Evolutionary conservation across 78 protist genomes (phyloP).

Genomic region (Guillardia theta): DNA sequence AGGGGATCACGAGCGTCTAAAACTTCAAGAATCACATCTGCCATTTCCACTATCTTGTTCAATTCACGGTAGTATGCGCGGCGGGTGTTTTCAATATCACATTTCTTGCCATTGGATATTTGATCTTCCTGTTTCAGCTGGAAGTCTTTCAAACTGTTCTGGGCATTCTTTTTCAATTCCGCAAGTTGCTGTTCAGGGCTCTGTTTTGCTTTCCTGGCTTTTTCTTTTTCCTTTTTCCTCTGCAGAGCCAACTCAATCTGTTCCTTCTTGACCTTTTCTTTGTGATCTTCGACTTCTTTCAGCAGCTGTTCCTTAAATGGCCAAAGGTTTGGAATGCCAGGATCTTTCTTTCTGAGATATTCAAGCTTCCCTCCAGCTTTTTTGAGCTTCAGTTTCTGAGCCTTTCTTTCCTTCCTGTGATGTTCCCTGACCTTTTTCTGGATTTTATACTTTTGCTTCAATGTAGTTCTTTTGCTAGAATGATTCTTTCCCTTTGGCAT

Average conservation of each 20-base stretch:
- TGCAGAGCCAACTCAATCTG: background rate
- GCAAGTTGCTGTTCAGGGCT: background rate
- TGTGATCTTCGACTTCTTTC: conserved; percentile 52
- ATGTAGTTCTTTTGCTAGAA: conserved; percentile 42
- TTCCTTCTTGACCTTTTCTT: conserved; percentile 18
- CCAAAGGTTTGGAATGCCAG: conserved; percentile 88
- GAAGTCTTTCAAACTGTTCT: conserved; percentile 50
- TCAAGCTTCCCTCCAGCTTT: background rate
- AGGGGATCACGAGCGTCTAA: conserved; percentile 99
- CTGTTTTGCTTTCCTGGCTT: background rate
- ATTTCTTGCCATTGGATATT: background rate
- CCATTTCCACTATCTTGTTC: conserved; percentile 77
- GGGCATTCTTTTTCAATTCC: conserved; percentile 56
- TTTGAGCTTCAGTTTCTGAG: background rate
- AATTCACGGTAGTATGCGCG: conserved; percentile 84
- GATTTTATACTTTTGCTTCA: conserved; percentile 52
- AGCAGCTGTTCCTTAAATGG: conserved; percentile 87
- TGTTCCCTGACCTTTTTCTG: conserved; percentile 57
- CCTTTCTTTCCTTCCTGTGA: conserved; percentile 46
- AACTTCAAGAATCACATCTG: conserved; percentile 93
- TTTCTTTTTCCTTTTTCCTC: background rate
- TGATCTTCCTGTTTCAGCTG: conserved; percentile 62
- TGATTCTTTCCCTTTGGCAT: conserved; percentile 34
- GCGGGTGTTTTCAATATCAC: conserved; percentile 68
- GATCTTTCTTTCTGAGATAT: conserved; percentile 73